Conservation (phyloP, 345 rosid genomes). For the Pistacia atlantica region DNA sequence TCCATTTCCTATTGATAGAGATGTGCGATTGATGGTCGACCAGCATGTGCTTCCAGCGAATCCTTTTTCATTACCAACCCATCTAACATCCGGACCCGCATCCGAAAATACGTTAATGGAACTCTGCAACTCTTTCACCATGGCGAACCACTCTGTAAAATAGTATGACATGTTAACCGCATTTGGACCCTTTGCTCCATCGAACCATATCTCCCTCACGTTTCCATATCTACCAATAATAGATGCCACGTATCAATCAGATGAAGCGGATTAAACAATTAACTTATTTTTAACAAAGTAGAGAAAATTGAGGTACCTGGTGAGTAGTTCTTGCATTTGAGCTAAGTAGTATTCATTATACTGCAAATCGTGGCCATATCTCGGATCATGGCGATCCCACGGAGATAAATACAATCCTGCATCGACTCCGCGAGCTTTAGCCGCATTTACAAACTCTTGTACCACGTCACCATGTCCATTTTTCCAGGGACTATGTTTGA, state of each 20-base stretch:
- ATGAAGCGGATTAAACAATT: neutral
- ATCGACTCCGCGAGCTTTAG: conserved; percentile 45
- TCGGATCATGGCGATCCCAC: conserved; percentile 70
- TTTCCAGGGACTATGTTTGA: conserved; percentile 59
- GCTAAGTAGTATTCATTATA: conserved; percentile 75
- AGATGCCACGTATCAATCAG: neutral
- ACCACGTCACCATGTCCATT: conserved; percentile 68
- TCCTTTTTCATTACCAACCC: conserved; percentile 72
- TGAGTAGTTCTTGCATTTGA: conserved; percentile 67
- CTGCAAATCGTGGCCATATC: conserved; percentile 59
- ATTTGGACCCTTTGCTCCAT: conserved; percentile 64
- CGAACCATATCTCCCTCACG: conserved; percentile 77
- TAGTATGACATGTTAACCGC: conserved; percentile 67
- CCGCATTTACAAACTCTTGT: conserved; percentile 49
- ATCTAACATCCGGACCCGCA: conserved; percentile 74
- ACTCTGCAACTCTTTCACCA: conserved; percentile 73
- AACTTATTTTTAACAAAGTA: too few species aligned
- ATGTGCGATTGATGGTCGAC: conserved; percentile 68
- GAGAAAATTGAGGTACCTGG: conserved; percentile 27
- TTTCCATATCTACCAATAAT: conserved; percentile 47
- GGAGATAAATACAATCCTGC: conserved; percentile 71
- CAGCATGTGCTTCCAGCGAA: conserved; percentile 61
- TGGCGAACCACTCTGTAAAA: conserved; percentile 70
- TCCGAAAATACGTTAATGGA: conserved; percentile 75
- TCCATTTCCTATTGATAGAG: conserved; percentile 61